phyloP scores from a whole-genome alignment of 805 yeast genomes.

The Saturnispora diversa region DNA sequence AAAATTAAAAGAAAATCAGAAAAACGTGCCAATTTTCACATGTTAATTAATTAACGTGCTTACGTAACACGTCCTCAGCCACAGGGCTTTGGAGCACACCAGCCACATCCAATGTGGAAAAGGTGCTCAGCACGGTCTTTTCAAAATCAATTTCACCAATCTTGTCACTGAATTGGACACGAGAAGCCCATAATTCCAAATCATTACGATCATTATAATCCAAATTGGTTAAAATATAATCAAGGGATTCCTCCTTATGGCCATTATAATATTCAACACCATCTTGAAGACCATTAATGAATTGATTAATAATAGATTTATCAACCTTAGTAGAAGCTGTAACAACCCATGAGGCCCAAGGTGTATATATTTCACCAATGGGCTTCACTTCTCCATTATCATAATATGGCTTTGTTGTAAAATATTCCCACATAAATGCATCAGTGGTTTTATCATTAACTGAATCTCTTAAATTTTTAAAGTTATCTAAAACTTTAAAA shows the following conservation, averaged over 20 bases:
- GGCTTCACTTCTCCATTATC: constrained; percentile 71
- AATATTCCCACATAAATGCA: constrained; percentile 94
- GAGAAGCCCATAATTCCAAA: constrained; percentile 73
- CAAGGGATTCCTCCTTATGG: constrained; percentile 57
- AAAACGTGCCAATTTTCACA: constrained; percentile 2
- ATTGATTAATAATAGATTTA: constrained; percentile 28
- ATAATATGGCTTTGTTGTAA: constrained; percentile 80
- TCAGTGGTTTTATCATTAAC: constrained; percentile 62
- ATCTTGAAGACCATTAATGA: constrained; percentile 47
- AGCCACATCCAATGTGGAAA: constrained; percentile 50
- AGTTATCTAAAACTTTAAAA: constrained; percentile 56
- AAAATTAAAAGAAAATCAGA: background rate
- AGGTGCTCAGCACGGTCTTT: constrained; percentile 47
- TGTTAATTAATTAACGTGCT: constrained; percentile 3
- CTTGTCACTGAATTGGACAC: constrained; percentile 55
- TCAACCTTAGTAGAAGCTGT: constrained; percentile 40
- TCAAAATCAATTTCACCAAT: constrained; percentile 43
- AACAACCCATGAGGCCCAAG: constrained; percentile 95
- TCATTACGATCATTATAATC: constrained; percentile 66
- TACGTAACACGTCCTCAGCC: constrained; percentile 7
- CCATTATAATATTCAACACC: constrained; percentile 62
- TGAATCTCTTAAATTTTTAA: constrained; percentile 68
- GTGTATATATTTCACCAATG: constrained; percentile 85
- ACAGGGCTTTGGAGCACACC: constrained; percentile 37
- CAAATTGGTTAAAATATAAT: constrained; percentile 54